Evolutionary conservation across 495 filamentous ascomycete genomes (phyloP).

Genomic region (Tuber magnatum): DNA sequence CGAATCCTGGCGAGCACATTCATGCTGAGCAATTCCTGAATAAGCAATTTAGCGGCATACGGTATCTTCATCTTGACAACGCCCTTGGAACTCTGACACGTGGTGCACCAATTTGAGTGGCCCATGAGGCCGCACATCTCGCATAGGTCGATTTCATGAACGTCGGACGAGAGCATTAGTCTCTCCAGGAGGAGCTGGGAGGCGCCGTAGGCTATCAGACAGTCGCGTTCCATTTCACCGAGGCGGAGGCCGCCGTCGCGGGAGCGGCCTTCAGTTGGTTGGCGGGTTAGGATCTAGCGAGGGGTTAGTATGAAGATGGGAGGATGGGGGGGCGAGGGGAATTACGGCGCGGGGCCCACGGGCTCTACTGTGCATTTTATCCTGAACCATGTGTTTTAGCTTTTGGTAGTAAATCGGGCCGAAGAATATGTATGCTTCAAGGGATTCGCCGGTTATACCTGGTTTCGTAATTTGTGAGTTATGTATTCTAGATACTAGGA

Average conservation of each 20-base stretch:
- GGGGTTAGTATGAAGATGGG: background rate
- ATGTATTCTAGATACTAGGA: background rate
- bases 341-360: constrained; percentile 68
- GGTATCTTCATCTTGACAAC: constrained; percentile 91
- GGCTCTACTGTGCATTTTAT: constrained; percentile 97
- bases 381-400: constrained; percentile 99
- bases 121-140: constrained; percentile 90
- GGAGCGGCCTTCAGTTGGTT: constrained; percentile 93
- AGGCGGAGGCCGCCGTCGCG: constrained; percentile 85
- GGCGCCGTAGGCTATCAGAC: constrained; percentile 90
- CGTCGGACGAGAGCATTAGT: constrained; percentile 88
- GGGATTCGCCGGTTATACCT: constrained; percentile 77
- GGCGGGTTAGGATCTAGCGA: constrained; percentile 67
- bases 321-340: background rate
- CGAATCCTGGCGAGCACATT: constrained; percentile 81
- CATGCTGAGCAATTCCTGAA: constrained; percentile 97
- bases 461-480: background rate
- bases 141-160: constrained; percentile 84
- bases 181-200: constrained; percentile 87
- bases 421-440: constrained; percentile 96
- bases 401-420: constrained; percentile 99
- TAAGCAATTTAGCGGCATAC: constrained; percentile 95
- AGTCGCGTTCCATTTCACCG: constrained; percentile 98
- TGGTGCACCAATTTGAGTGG: constrained; percentile 85
- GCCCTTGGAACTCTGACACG: constrained; percentile 69